Conservation (phyloP, 768 basidiomycete genomes). For the Butyriboletus loyo region DNA sequence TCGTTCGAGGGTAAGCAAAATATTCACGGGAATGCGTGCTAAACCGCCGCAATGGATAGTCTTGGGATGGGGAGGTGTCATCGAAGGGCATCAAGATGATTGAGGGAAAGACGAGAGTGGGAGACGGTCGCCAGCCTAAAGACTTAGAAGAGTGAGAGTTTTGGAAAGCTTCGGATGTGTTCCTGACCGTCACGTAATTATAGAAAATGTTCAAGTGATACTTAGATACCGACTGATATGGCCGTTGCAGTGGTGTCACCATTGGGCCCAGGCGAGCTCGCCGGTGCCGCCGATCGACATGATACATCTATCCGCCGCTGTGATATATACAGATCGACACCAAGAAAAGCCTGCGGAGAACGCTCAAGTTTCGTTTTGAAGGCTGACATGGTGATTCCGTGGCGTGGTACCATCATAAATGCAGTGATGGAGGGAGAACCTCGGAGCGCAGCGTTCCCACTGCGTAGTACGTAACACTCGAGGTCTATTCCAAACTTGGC, state of each 20-base stretch:
- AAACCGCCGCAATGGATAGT: slow-evolving; percentile 14
- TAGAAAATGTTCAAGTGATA: slow-evolving; percentile 6
- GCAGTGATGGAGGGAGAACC: background rate
- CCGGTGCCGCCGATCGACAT: background rate
- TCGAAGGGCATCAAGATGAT: slow-evolving; percentile 21
- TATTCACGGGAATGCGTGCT: slow-evolving; percentile 3
- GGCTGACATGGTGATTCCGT: background rate
- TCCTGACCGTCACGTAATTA: slow-evolving; percentile 21
- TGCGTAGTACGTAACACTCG: background rate
- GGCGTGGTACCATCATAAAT: background rate
- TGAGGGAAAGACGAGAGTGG: slow-evolving; percentile 1
- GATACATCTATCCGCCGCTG: background rate
- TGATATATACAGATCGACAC: background rate
- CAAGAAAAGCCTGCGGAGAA: background rate
- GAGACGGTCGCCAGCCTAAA: slow-evolving; percentile 5
- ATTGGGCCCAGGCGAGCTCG: background rate
- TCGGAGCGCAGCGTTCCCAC: background rate
- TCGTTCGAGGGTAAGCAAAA: slow-evolving; percentile 10
- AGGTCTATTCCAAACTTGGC: background rate
- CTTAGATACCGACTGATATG: background rate
- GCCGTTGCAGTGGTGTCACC: background rate
- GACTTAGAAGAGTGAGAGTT: slow-evolving; percentile 13
- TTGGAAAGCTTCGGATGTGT: slow-evolving; percentile 6
- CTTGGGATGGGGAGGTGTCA: slow-evolving; percentile 8
- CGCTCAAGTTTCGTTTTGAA: background rate